phyloP scores from a whole-genome alignment of 345 rosid species.

The Firmiana major region DNA sequence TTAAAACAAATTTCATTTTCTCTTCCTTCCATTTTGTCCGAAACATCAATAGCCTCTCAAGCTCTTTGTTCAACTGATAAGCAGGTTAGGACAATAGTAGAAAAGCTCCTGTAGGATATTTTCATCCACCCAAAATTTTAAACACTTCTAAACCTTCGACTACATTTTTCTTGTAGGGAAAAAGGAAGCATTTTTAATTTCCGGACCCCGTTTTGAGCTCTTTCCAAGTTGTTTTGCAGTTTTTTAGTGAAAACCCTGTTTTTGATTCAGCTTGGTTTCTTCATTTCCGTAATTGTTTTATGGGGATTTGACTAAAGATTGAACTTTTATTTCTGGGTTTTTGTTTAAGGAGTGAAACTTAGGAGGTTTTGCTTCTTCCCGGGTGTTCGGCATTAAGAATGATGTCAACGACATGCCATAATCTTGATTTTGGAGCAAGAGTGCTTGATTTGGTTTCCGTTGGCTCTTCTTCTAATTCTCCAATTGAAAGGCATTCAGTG shows the following conservation, averaged over 20 bases:
- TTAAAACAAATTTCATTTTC: background rate
- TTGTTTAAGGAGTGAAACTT: slow-evolving; percentile 8
- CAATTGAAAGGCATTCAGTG: slow-evolving; percentile 36
- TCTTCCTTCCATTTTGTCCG: background rate
- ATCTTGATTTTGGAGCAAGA: slow-evolving; percentile 61
- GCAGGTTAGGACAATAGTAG: slow-evolving; percentile 6
- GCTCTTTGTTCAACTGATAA: slow-evolving; percentile 18
- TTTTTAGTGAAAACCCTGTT: slow-evolving; percentile 14
- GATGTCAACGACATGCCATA: slow-evolving; percentile 67
- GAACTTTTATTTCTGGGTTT: slow-evolving; percentile 21
- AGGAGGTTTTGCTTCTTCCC: slow-evolving; percentile 13
- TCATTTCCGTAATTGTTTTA: background rate
- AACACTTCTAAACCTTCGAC: background rate
- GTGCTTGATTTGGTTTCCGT: slow-evolving; percentile 56
- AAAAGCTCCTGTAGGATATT: slow-evolving; percentile 34
- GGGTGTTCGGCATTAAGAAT: slow-evolving; percentile 30
- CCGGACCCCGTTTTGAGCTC: slow-evolving; percentile 6
- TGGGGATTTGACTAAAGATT: slow-evolving; percentile 18
- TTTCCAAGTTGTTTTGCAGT: background rate
- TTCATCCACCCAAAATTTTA: slow-evolving; percentile 43
- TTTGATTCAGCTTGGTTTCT: background rate
- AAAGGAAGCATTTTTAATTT: background rate
- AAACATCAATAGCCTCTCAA: slow-evolving; percentile 16
- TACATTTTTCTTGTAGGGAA: slow-evolving; percentile 1
- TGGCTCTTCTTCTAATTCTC: slow-evolving; percentile 58